A percentile compares a stretch with the other conserved stretches of the same genome.
Evolutionary conservation across 2,329 filamentous ascomycete species (phyloP).

Genomic region (Chalaropsis thielavioides): DNA sequence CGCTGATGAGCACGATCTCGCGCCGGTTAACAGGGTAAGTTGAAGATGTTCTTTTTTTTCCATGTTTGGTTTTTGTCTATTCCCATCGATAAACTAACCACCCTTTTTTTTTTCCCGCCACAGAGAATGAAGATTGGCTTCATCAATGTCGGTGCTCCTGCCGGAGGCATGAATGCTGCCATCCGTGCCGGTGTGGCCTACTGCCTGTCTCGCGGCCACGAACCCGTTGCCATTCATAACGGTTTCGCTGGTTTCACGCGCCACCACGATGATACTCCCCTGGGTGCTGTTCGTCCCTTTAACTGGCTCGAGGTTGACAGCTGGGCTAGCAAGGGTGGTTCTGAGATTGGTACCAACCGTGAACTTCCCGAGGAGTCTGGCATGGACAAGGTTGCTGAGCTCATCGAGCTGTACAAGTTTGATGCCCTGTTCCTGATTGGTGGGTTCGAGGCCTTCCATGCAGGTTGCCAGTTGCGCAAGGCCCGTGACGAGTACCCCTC

Average conservation of each 20-base stretch:
- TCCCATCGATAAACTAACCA: background rate
- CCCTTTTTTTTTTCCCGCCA: slow-evolving; percentile 9
- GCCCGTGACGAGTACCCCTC: slow-evolving; percentile 64
- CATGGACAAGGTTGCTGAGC: slow-evolving; percentile 64
- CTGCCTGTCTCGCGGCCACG: slow-evolving; percentile 82
- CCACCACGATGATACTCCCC: slow-evolving; percentile 70
- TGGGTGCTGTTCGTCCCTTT: slow-evolving; percentile 72
- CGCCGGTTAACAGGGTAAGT: slow-evolving; percentile 52
- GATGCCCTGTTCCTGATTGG: slow-evolving; percentile 86
- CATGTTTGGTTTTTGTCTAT: background rate
- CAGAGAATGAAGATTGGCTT: slow-evolving; percentile 87
- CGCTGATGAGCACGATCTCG: slow-evolving; percentile 48
- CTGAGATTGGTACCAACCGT: slow-evolving; percentile 95
- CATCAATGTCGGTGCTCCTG: slow-evolving; percentile 90
- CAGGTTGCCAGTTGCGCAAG: slow-evolving; percentile 73
- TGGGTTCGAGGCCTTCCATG: slow-evolving; percentile 92
- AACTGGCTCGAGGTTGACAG: slow-evolving; percentile 87
- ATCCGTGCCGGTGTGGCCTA: slow-evolving; percentile 87
- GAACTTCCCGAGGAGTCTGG: slow-evolving; percentile 76
- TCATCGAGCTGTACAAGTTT: slow-evolving; percentile 76
- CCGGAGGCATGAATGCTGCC: slow-evolving; percentile 95
- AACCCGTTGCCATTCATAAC: slow-evolving; percentile 84
- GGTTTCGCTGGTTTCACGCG: slow-evolving; percentile 88
- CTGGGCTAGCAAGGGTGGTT: slow-evolving; percentile 94
- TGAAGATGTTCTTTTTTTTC: background rate